A percentile compares a stretch with the other conserved stretches of the same genome.
Conservation (phyloP, 164 flowering plant species). For the Piper betle region DNA sequence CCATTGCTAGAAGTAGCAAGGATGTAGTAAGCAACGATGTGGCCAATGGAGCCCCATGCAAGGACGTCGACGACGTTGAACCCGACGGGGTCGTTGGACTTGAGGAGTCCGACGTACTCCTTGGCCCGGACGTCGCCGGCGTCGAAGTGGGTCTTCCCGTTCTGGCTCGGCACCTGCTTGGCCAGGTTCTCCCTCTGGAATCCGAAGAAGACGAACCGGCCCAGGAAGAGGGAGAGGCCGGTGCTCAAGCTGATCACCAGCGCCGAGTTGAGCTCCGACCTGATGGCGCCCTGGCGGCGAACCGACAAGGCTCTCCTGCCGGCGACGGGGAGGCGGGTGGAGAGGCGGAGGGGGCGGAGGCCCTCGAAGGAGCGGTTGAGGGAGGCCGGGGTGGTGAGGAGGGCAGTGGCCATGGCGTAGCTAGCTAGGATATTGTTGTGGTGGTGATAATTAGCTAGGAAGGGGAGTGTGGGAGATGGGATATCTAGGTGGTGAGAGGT, state of each 20-base stretch:
- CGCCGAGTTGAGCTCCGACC: constrained; percentile 57
- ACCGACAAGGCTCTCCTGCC: neutral
- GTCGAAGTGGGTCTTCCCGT: constrained; percentile 85
- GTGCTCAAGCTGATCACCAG: constrained; percentile 94
- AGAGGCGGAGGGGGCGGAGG: constrained; percentile 42
- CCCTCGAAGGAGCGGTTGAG: constrained; percentile 41
- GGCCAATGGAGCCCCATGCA: constrained; percentile 99
- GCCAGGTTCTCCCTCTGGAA: constrained; percentile 98
- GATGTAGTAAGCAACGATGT: constrained; percentile 91
- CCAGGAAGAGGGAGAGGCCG: constrained; percentile 85
- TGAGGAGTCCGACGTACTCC: constrained; percentile 85
- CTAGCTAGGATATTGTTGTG: neutral
- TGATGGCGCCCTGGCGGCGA: constrained; percentile 11
- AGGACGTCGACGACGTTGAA: constrained; percentile 95
- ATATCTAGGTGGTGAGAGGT: neutral
- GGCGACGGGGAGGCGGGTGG: constrained; percentile 9
- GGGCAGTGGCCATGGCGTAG: constrained; percentile 36
- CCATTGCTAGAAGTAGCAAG: constrained; percentile 96
- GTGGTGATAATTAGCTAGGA: constrained; percentile 5
- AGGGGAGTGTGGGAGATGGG: neutral
- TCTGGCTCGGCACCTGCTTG: constrained; percentile 87
- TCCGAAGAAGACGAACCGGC: constrained; percentile 95
- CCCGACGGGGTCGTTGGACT: constrained; percentile 94
- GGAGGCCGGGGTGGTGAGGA: constrained; percentile 33
- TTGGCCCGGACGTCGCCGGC: constrained; percentile 87